Percentiles rank a stretch among this genome's conserved stretches.
These are phyloP conservation scores for Neurospora sublineolata DNA, from an alignment of 495 filamentous ascomycete genomes.

Conservation along the genomic window DNA sequence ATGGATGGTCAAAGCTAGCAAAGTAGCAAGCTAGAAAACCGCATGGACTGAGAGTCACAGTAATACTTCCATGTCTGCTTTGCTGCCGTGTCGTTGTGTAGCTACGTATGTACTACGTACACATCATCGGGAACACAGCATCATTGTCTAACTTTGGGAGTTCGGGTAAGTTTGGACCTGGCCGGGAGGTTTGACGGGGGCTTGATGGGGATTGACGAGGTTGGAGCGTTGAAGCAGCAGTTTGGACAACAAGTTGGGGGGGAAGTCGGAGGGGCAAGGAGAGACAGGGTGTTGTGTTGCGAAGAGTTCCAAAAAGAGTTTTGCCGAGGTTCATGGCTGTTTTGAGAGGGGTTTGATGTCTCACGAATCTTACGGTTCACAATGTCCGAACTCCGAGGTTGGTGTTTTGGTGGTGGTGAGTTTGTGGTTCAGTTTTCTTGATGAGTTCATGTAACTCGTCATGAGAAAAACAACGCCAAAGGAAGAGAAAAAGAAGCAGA, in stretches of 20 bases:
- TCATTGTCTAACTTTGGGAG: neutral
- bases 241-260: neutral
- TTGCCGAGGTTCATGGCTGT: neutral
- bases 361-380: neutral
- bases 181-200: neutral
- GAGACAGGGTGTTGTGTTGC: neutral
- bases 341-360: neutral
- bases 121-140: neutral
- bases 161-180: neutral
- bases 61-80: neutral
- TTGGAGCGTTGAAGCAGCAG: neutral
- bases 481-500: too few species aligned
- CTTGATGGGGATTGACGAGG: neutral
- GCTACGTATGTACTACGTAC: neutral
- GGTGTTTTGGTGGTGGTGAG: neutral
- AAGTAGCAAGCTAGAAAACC: neutral
- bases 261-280: neutral
- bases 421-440: neutral
- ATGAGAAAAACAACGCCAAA: too few species aligned
- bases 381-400: neutral
- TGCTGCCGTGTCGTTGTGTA: neutral
- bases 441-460: neutral
- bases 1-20: neutral
- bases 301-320: neutral
- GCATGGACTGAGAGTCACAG: neutral